Conservation (phyloP, 169 alveolate genomes). For the Plasmodium fragile region DNA sequence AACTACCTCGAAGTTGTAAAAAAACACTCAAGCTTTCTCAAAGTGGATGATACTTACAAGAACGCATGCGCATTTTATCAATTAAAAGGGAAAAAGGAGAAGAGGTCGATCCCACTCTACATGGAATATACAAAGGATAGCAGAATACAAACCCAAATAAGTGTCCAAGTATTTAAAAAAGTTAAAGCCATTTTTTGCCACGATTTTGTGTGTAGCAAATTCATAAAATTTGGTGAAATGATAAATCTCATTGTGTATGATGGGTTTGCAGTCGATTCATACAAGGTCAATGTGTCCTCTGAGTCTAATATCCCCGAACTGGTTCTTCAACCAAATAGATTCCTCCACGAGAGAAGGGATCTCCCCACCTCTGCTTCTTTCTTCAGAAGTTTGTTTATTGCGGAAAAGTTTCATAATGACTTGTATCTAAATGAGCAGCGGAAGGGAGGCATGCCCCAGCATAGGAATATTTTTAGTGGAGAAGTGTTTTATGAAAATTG, state of each 20-base stretch:
- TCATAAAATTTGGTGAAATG: slow-evolving; percentile 14
- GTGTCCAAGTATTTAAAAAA: slow-evolving; percentile 16
- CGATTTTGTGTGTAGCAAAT: slow-evolving; percentile 74
- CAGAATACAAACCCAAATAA: not conserved
- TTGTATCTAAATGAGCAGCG: not conserved
- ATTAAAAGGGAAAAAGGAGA: slow-evolving; percentile 22
- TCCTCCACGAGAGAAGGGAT: not conserved
- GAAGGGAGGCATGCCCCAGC: not conserved
- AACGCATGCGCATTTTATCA: slow-evolving; percentile 22
- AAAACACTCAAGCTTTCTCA: not conserved
- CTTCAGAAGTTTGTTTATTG: slow-evolving; percentile 14
- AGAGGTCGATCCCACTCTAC: not conserved
- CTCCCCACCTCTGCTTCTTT: not conserved
- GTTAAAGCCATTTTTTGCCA: slow-evolving; percentile 34
- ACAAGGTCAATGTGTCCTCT: not conserved
- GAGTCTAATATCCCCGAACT: not conserved
- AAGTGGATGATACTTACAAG: not conserved
- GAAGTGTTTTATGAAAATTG: not conserved
- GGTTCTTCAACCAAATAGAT: not conserved
- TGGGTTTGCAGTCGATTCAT: slow-evolving; percentile 25
- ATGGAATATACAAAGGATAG: slow-evolving; percentile 14
- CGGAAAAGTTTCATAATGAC: not conserved
- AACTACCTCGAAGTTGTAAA: not conserved
- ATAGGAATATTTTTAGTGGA: slow-evolving; percentile 3
- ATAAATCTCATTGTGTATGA: slow-evolving; percentile 24